Percentiles rank a stretch among this genome's conserved stretches.
phyloP scores from a whole-genome alignment of 75 land plant genomes.

The Picea glauca region DNA sequence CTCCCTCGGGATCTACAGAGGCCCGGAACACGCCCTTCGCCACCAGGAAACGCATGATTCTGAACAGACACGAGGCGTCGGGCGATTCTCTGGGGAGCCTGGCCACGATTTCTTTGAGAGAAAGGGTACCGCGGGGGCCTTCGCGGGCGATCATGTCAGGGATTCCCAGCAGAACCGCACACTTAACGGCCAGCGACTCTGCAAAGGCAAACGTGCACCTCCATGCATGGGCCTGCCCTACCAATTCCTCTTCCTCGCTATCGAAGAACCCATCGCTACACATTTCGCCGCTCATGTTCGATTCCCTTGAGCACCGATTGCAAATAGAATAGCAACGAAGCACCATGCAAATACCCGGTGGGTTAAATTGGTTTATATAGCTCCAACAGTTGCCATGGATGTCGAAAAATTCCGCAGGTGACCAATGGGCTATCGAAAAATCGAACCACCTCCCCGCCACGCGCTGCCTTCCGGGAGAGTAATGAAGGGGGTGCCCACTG shows the following conservation, averaged over 20 bases:
- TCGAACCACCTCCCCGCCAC: no score
- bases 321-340: no score
- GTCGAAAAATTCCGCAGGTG: no score
- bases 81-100: slow-evolving; percentile 15
- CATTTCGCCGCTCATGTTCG: not conserved
- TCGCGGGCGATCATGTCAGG: slow-evolving; percentile 34
- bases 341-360: no score
- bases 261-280: not conserved
- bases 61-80: slow-evolving; percentile 13
- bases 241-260: slow-evolving; percentile 1
- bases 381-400: no score
- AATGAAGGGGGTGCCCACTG: no score
- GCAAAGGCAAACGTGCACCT: slow-evolving; percentile 23
- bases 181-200: slow-evolving; percentile 22
- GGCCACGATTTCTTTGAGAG: slow-evolving; percentile 28
- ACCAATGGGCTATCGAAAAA: no score
- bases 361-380: no score
- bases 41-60: slow-evolving; percentile 45
- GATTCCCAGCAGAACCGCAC: slow-evolving; percentile 41
- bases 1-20: not conserved
- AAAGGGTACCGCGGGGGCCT: slow-evolving; percentile 24
- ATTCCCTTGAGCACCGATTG: no score
- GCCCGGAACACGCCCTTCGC: slow-evolving; percentile 32
- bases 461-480: no score
- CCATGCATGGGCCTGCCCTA: slow-evolving; percentile 15